phyloP scores from a whole-genome alignment of 202 grass and related monocot species.

The Setaria italica region DNA sequence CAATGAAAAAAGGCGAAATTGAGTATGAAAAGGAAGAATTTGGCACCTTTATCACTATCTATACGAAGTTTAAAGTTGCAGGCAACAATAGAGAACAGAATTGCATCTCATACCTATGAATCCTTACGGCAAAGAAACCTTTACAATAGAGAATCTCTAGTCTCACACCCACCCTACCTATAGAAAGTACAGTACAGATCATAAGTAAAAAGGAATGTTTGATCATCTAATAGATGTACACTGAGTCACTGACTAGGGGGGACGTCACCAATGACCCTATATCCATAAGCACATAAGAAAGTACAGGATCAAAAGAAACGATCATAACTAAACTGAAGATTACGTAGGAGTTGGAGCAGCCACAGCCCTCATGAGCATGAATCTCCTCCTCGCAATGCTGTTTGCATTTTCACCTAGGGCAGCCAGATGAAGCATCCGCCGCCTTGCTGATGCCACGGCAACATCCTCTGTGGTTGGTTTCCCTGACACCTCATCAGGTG shows the following conservation, averaged over 20 bases:
- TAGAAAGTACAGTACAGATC: constrained; percentile 25
- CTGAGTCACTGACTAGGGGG: background rate
- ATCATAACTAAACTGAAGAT: constrained; percentile 30
- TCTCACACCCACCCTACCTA: background rate
- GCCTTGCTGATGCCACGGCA: constrained; percentile 53
- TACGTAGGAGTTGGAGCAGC: constrained; percentile 49
- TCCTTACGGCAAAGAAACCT: constrained; percentile 6
- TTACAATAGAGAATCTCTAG: constrained; percentile 1
- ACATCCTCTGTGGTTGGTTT: constrained; percentile 43
- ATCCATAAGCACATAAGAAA: constrained; percentile 23
- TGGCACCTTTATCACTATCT: constrained; percentile 7
- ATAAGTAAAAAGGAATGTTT: constrained; percentile 8
- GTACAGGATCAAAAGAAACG: constrained; percentile 26
- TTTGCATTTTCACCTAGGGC: constrained; percentile 68
- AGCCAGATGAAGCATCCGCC: constrained; percentile 76
- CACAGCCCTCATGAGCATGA: constrained; percentile 62
- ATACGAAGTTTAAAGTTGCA: background rate
- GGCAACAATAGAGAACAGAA: constrained; percentile 1
- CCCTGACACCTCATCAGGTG: constrained; percentile 27
- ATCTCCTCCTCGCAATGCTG: constrained; percentile 49
- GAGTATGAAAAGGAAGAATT: constrained; percentile 6
- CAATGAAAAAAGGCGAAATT: background rate
- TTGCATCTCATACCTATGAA: constrained; percentile 6
- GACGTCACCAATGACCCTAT: background rate
- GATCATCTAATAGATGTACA: constrained; percentile 24